Conservation (phyloP, 2,329 filamentous ascomycete species). For the Rhynchosporium graminicola region DNA sequence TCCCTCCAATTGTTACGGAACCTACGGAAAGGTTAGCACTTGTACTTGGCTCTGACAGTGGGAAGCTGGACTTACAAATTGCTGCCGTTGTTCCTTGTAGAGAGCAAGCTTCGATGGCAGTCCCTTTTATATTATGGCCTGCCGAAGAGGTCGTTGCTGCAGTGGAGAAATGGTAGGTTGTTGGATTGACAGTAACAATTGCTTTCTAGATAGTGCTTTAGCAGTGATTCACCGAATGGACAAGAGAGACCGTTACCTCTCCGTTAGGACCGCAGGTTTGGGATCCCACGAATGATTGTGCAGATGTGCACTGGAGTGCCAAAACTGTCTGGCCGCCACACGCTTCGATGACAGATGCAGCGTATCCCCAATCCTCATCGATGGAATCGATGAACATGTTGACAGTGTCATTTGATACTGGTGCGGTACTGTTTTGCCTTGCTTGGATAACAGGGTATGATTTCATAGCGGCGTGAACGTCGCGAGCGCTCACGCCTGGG, state of each 20-base stretch:
- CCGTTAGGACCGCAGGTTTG: conserved; percentile 17
- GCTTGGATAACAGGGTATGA: conserved; percentile 7
- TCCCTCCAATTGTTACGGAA: conserved; percentile 12
- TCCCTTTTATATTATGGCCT: conserved; percentile 6
- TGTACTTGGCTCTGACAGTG: background rate
- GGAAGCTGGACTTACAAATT: conserved; percentile 13
- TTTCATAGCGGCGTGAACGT: background rate
- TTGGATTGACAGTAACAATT: conserved; percentile 10
- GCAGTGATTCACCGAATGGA: background rate
- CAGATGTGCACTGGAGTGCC: conserved; percentile 15
- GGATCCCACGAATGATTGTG: background rate
- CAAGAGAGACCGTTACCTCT: background rate
- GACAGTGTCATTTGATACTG: conserved; percentile 7
- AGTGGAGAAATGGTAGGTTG: conserved; percentile 14
- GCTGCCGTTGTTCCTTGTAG: conserved; percentile 15
- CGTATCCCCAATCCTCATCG: conserved; percentile 11
- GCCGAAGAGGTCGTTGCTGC: conserved; percentile 11
- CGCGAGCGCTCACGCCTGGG: conserved; percentile 12
- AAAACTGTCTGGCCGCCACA: conserved; percentile 15
- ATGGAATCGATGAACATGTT: conserved; percentile 20
- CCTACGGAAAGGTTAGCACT: background rate
- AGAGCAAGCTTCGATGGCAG: conserved; percentile 9
- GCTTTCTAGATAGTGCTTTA: background rate
- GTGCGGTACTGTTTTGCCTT: background rate
- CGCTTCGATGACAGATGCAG: conserved; percentile 14